Evolutionary conservation across 495 filamentous ascomycete genomes (phyloP), one percentile per base, ranked within the genome.

Genomic region (Penicillium cinerascens): DNA sequence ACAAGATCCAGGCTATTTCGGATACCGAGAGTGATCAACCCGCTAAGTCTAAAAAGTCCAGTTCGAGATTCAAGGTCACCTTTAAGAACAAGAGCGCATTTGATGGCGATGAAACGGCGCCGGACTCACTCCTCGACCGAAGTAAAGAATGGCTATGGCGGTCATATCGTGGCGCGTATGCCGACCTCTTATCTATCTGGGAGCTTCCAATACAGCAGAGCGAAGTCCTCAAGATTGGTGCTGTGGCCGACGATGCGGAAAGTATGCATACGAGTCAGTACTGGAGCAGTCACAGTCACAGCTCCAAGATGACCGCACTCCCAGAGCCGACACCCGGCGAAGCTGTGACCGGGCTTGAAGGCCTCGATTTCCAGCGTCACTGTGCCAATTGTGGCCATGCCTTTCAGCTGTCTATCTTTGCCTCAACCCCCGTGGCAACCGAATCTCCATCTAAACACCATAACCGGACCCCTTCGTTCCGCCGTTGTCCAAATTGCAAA

Each of bases 111-210:
- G 83, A 83, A n/a, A 79, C 79, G 66, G 73, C 86, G 43, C 78
- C 77, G 33, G 77, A 82, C 3, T 79, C 88, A 1, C 76, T 96
- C 22, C 77, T 96, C 6, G 85, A 95, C 49, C 78, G 77, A 6
- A 77, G 71, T 27, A 81, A 82, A 38, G 68, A 78, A 40, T 61
- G 72, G 27, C 64, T 85, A 5, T 92, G 90, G 58, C 72, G 71
- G 7, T 78, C 80, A 39, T 97, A 95, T 67, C 83, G 92, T 16
- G 79, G 81, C 46, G 77, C 83, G 35, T 97, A 97, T 63, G 89
- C 92, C 10, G 80, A 92, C 54, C 78, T 95, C 57, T 77, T 97
- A 2, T 85, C 82, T 40, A 81, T 87, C 50, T 97, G 92, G 92
- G 79, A 81, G n/a, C 75, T 92, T 7, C 85, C 87, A 0, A 75